Conservation (phyloP, 1,139 yeast species). For the Neolecta irregularis region DNA sequence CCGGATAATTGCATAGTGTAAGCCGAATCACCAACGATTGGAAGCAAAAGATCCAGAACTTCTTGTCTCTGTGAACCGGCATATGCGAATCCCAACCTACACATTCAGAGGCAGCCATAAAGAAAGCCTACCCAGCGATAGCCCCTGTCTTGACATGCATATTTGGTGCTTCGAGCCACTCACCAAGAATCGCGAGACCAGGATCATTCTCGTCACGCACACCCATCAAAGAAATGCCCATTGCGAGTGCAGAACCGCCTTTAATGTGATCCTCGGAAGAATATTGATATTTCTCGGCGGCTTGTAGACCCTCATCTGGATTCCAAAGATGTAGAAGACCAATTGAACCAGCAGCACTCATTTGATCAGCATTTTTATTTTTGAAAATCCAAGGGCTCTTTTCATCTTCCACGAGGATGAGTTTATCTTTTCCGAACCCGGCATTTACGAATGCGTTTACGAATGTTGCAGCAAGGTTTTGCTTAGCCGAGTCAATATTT, state of each 20-base stretch:
- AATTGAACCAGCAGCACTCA: constrained; percentile 84
- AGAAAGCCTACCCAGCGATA: constrained; percentile 36
- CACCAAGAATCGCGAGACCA: constrained; percentile 62
- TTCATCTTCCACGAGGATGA: constrained; percentile 47
- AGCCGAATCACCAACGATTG: constrained; percentile 72
- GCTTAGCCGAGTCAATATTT: constrained; percentile 85
- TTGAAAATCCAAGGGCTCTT: constrained; percentile 75
- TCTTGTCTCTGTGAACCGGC: constrained; percentile 89
- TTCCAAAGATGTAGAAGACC: constrained; percentile 92
- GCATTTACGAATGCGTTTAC: constrained; percentile 84
- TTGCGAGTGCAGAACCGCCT: constrained; percentile 94
- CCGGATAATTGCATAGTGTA: constrained; percentile 65
- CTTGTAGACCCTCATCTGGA: constrained; percentile 73
- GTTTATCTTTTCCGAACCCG: constrained; percentile 78
- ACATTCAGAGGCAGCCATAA: neutral
- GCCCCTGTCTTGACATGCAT: constrained; percentile 60
- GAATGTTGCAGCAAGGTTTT: constrained; percentile 86
- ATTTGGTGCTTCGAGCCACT: constrained; percentile 45
- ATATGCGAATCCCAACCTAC: constrained; percentile 78
- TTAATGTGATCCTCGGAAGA: constrained; percentile 75
- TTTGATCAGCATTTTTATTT: constrained; percentile 67
- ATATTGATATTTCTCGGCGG: constrained; percentile 74
- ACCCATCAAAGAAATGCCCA: constrained; percentile 86
- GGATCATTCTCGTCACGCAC: constrained; percentile 95
- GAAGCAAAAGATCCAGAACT: constrained; percentile 58